Conservation (phyloP, 805 yeast species). For the Maudiozyma bulderi region DNA sequence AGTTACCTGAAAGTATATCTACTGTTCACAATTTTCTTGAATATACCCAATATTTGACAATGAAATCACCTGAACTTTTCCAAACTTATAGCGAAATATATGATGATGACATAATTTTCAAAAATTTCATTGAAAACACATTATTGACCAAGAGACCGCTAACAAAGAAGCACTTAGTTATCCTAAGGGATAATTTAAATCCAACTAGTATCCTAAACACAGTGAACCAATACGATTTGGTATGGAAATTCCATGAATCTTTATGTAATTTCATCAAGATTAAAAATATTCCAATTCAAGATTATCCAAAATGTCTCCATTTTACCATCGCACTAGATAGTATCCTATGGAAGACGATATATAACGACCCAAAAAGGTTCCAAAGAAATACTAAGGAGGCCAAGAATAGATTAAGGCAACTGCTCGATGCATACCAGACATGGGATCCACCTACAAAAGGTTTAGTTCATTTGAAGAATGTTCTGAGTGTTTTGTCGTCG, state of each 20-base stretch:
- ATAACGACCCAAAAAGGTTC: slow-evolving; percentile 8
- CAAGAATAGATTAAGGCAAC: slow-evolving; percentile 11
- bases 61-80: slow-evolving; percentile 17
- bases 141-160: slow-evolving; percentile 18
- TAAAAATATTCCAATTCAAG: slow-evolving; percentile 25
- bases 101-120: slow-evolving; percentile 22
- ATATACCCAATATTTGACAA: slow-evolving; percentile 15
- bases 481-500: slow-evolving; percentile 24
- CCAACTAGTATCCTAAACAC: slow-evolving; percentile 23
- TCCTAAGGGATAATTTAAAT: slow-evolving; percentile 12
- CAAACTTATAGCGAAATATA: slow-evolving; percentile 17
- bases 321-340: slow-evolving; percentile 13
- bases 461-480: slow-evolving; percentile 20
- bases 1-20: slow-evolving; percentile 15
- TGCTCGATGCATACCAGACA: slow-evolving; percentile 22
- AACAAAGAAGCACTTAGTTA: slow-evolving; percentile 11
- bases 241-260: slow-evolving; percentile 36
- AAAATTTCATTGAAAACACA: slow-evolving; percentile 21
- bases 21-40: slow-evolving; percentile 18
- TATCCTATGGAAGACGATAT: slow-evolving; percentile 8
- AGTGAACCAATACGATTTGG: slow-evolving; percentile 32
- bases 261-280: slow-evolving; percentile 27
- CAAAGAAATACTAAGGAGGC: slow-evolving; percentile 18
- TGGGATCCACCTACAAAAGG: slow-evolving; percentile 30
- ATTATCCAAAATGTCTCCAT: slow-evolving; percentile 6